Conservation (phyloP, 2,329 filamentous ascomycete species). For the Graphilbum sp. region DNA sequence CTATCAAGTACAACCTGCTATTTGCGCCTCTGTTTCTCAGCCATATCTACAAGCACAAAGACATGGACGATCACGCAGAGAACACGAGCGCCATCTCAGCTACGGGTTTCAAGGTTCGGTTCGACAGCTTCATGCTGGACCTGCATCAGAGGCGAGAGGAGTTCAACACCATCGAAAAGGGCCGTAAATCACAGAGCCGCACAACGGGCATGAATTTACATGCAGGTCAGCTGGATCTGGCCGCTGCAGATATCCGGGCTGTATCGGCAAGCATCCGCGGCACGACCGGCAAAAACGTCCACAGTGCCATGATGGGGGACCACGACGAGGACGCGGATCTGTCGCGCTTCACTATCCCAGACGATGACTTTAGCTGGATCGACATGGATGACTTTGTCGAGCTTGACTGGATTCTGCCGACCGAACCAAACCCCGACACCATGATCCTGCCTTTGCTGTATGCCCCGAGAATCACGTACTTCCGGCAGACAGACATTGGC, state of each 20-base stretch:
- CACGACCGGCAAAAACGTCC: conserved; percentile 59
- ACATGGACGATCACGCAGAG: conserved; percentile 59
- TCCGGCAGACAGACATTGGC: conserved; percentile 86
- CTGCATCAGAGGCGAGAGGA: conserved; percentile 87
- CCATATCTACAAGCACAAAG: conserved; percentile 97
- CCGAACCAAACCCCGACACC: conserved; percentile 78
- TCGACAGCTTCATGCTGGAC: conserved; percentile 96
- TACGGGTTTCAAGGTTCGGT: conserved; percentile 87
- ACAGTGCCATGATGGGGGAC: conserved; percentile 34
- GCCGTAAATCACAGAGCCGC: conserved; percentile 57
- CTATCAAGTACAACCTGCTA: conserved; percentile 92
- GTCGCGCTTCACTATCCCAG: conserved; percentile 85
- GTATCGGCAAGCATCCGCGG: conserved; percentile 81
- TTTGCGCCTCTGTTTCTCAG: conserved; percentile 87
- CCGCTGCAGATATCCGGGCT: conserved; percentile 80
- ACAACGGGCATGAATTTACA: conserved; percentile 94
- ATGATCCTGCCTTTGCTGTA: conserved; percentile 87
- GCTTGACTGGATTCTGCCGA: conserved; percentile 86
- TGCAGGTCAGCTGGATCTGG: conserved; percentile 79
- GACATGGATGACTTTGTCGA: conserved; percentile 99
- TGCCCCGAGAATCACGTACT: conserved; percentile 92
- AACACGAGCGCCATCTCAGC: conserved; percentile 59
- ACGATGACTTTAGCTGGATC: conserved; percentile 91
- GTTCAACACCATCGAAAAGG: conserved; percentile 67
- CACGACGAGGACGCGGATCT: conserved; percentile 49